phyloP scores from a whole-genome alignment of 2,329 filamentous ascomycete species.

The Penicillium hordei region DNA sequence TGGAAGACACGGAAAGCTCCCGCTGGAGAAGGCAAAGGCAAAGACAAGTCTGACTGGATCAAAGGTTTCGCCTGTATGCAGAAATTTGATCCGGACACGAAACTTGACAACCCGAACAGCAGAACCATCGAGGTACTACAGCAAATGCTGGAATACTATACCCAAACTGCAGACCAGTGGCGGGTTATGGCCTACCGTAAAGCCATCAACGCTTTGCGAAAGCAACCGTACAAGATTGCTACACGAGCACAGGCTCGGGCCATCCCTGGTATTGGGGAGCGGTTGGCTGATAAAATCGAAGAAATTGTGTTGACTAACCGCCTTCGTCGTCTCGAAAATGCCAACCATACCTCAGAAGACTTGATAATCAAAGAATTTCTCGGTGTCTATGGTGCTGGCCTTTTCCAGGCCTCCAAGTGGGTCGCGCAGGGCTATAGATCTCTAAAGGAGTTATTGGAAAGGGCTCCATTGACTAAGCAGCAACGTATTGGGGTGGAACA shows the following conservation, averaged over 20 bases:
- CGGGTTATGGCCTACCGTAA: conserved; percentile 72
- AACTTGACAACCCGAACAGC: conserved; percentile 65
- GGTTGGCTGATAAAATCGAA: conserved; percentile 81
- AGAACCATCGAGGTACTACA: conserved; percentile 74
- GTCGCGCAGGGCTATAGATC: conserved; percentile 71
- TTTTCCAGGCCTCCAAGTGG: conserved; percentile 70
- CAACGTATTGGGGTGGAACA: conserved; percentile 76
- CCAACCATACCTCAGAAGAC: conserved; percentile 66
- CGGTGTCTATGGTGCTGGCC: conserved; percentile 76
- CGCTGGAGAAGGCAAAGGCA: conserved; percentile 3
- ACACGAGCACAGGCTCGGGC: conserved; percentile 68
- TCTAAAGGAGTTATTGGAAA: conserved; percentile 65
- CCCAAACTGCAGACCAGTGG: conserved; percentile 73
- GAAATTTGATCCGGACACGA: conserved; percentile 48
- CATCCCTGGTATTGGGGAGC: conserved; percentile 68
- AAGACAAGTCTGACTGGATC: conserved; percentile 32
- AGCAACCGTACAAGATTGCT: conserved; percentile 62
- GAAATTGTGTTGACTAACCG: conserved; percentile 77
- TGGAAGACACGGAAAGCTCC: not conserved
- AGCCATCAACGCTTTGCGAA: conserved; percentile 70
- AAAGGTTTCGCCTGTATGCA: conserved; percentile 61
- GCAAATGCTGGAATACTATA: conserved; percentile 77
- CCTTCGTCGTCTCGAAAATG: conserved; percentile 70
- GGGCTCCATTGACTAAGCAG: conserved; percentile 64
- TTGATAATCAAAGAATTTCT: conserved; percentile 67